phyloP scores from a whole-genome alignment of 352 stramenopile species.

The Lagenidium sp. region DNA sequence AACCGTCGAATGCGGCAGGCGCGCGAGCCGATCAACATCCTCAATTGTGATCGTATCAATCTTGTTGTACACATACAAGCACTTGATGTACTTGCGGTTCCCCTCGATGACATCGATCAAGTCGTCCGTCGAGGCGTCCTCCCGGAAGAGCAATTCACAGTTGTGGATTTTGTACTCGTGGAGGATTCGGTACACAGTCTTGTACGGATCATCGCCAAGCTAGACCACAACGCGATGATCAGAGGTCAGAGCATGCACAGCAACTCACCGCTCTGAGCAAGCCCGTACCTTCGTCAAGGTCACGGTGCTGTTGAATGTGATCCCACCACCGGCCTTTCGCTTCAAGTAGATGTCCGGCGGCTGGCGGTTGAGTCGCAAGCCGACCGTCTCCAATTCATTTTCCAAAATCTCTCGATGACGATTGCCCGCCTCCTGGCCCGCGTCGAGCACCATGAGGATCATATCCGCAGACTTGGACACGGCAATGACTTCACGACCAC shows the following conservation, averaged over 20 bases:
- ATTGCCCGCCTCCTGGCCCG: slow-evolving; percentile 97
- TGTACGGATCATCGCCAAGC: slow-evolving; percentile 82
- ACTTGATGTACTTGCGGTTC: slow-evolving; percentile 99
- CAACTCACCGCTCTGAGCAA: background rate
- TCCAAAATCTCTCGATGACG: slow-evolving; percentile 95
- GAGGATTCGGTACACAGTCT: slow-evolving; percentile 87
- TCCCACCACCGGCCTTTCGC: slow-evolving; percentile 92
- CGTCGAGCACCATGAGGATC: slow-evolving; percentile 99
- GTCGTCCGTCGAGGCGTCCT: slow-evolving; percentile 96
- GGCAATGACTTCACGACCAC: slow-evolving; percentile 98
- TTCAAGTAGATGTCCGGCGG: slow-evolving; percentile 96
- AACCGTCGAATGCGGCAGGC: slow-evolving; percentile 94
- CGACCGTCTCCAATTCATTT: slow-evolving; percentile 97
- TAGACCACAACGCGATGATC: slow-evolving; percentile 12
- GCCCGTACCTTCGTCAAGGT: slow-evolving; percentile 91
- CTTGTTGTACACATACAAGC: slow-evolving; percentile 99
- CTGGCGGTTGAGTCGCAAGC: slow-evolving; percentile 95
- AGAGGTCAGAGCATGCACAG: background rate
- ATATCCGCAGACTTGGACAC: slow-evolving; percentile 98
- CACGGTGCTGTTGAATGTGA: slow-evolving; percentile 96
- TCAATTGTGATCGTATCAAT: slow-evolving; percentile 99
- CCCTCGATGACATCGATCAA: slow-evolving; percentile 98
- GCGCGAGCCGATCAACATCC: slow-evolving; percentile 96
- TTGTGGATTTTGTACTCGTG: slow-evolving; percentile 98
- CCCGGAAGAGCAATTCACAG: slow-evolving; percentile 95